Conservation (phyloP, 2,329 filamentous ascomycete species). For the Cordyceps fumosorosea region DNA sequence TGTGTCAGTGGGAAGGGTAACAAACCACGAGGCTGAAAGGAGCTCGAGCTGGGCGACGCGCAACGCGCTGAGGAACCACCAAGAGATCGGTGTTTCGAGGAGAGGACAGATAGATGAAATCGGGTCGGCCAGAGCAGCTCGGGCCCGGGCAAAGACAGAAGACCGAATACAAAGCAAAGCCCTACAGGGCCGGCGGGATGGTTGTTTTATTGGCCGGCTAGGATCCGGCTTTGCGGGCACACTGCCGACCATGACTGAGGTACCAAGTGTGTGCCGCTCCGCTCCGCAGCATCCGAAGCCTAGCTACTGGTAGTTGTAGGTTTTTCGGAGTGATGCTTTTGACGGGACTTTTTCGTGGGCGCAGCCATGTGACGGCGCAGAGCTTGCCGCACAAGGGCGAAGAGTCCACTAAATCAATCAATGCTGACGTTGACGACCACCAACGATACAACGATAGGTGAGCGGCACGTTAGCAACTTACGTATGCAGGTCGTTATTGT, state of each 20-base stretch:
- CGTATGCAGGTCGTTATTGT: background rate
- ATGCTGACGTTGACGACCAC: conserved; percentile 3
- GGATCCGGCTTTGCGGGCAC: background rate
- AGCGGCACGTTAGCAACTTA: background rate
- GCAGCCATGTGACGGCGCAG: conserved; percentile 15
- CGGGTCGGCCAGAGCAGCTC: conserved; percentile 6
- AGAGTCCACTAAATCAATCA: background rate
- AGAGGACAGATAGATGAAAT: background rate
- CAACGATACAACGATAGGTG: background rate
- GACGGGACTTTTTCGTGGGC: conserved; percentile 17
- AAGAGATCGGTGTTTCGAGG: background rate
- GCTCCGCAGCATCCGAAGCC: conserved; percentile 14
- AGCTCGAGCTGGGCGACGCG: background rate
- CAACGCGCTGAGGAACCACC: background rate
- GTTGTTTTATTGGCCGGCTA: background rate
- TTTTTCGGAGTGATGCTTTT: background rate
- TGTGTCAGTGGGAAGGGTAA: background rate
- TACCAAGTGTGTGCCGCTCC: background rate
- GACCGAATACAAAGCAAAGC: background rate
- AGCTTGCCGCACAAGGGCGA: background rate
- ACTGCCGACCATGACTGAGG: background rate
- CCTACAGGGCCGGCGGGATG: background rate
- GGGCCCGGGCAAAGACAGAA: background rate
- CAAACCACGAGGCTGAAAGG: background rate
- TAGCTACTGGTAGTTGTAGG: too few relatives aligned